Conservation (phyloP, 768 basidiomycete species). For the Tylopilus intermedius region DNA sequence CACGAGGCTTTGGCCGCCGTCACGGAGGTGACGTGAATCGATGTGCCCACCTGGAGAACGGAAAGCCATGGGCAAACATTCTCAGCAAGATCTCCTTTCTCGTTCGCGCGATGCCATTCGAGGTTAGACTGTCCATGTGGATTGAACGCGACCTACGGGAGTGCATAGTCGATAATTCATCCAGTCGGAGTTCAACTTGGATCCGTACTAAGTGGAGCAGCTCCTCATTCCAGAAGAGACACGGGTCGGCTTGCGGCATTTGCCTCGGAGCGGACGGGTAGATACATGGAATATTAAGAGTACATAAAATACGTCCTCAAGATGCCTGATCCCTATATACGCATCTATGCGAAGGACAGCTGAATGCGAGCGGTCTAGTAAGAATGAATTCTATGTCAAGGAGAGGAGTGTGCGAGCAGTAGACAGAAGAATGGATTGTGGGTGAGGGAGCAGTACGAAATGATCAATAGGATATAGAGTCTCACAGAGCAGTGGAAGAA, state of each 20-base stretch:
- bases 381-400: constrained; percentile 19
- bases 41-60: constrained; percentile 31
- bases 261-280: constrained; percentile 12
- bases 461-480: constrained; percentile 20
- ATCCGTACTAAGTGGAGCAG: too few relatives aligned
- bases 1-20: constrained; percentile 1
- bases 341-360: constrained; percentile 23
- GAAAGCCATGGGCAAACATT: constrained; percentile 27
- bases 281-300: constrained; percentile 30
- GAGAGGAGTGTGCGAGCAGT: constrained; percentile 11
- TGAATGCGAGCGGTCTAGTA: constrained; percentile 18
- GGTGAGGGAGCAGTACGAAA: not conserved
- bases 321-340: constrained; percentile 32
- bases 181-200: not conserved
- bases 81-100: constrained; percentile 17
- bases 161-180: constrained; percentile 8
- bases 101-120: constrained; percentile 22
- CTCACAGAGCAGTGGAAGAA: constrained; percentile 5
- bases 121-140: constrained; percentile 20
- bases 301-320: constrained; percentile 34
- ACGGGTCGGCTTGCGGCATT: constrained; percentile 12
- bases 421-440: constrained; percentile 5
- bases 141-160: constrained; percentile 9
- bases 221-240: not conserved
- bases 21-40: not conserved